phyloP scores from a whole-genome alignment of 768 basidiomycete species.

The Ephemerocybe angulata region DNA sequence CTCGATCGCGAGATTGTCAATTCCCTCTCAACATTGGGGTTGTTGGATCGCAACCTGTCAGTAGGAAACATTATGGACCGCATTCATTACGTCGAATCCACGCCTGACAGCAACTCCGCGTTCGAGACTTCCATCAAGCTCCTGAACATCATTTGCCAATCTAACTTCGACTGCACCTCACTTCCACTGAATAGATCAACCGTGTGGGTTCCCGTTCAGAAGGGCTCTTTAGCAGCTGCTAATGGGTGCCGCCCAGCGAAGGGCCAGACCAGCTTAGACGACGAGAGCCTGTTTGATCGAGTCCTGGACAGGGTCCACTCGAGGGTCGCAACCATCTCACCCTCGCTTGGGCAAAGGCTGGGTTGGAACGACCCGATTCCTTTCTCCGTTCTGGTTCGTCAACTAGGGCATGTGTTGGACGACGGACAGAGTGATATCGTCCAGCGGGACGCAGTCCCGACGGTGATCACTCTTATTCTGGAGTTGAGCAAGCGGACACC shows the following conservation, averaged over 20 bases:
- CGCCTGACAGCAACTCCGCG: slow-evolving; percentile 2
- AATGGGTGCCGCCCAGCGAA: slow-evolving; percentile 19
- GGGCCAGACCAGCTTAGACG: slow-evolving; percentile 16
- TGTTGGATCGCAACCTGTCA: slow-evolving; percentile 30
- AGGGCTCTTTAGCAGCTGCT: slow-evolving; percentile 25
- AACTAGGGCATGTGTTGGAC: slow-evolving; percentile 27
- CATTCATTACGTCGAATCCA: slow-evolving; percentile 31
- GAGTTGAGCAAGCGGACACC: slow-evolving; percentile 26
- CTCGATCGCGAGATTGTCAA: slow-evolving; percentile 14
- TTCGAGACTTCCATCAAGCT: slow-evolving; percentile 8
- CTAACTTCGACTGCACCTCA: slow-evolving; percentile 15
- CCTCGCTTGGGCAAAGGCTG: slow-evolving; percentile 27
- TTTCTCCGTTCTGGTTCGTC: slow-evolving; percentile 26
- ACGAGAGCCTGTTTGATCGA: slow-evolving; percentile 33
- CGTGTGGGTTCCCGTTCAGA: slow-evolving; percentile 38
- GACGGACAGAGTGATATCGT: slow-evolving; percentile 7
- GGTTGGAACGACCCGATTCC: slow-evolving; percentile 39
- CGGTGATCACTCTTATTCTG: too few species aligned
- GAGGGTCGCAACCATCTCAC: slow-evolving; percentile 17
- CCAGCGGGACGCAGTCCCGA: slow-evolving; percentile 14
- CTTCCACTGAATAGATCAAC: slow-evolving; percentile 3
- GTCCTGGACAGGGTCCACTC: slow-evolving; percentile 33
- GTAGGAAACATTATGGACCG: slow-evolving; percentile 30
- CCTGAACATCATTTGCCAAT: slow-evolving; percentile 11
- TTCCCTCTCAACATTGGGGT: slow-evolving; percentile 17